A percentile compares a stretch with the other conserved stretches of the same genome.
Conservation (phyloP, 257 asterid species). For the Osmanthus fragrans region DNA sequence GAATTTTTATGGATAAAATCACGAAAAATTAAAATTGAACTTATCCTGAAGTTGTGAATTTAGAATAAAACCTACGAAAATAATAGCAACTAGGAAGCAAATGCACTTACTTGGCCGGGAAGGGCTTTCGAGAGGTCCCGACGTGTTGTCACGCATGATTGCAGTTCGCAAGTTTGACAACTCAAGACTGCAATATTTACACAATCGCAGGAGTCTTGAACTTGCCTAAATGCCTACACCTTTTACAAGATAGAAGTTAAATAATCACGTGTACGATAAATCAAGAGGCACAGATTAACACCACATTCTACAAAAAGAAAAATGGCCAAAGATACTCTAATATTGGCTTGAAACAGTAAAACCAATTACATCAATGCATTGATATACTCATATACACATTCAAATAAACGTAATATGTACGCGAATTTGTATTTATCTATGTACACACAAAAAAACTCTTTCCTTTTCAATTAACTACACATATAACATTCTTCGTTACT, state of each 20-base stretch:
- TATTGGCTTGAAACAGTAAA: not conserved
- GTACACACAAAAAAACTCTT: not conserved
- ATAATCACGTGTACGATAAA: not conserved
- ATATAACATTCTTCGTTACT: not conserved
- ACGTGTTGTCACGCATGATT: slow-evolving; percentile 61
- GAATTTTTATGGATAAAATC: not conserved
- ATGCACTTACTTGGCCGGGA: slow-evolving; percentile 51
- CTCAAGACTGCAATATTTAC: slow-evolving; percentile 9
- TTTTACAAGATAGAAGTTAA: slow-evolving; percentile 13
- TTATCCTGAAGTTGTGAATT: not conserved
- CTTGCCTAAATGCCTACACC: slow-evolving; percentile 41
- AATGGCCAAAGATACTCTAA: too few relatives aligned
- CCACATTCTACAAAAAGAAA: not conserved
- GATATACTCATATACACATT: not conserved
- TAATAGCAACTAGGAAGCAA: not conserved
- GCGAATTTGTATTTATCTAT: not conserved
- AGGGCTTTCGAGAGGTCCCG: slow-evolving; percentile 61
- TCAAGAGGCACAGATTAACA: not conserved
- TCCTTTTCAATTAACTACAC: not conserved
- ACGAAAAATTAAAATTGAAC: not conserved
- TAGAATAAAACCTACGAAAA: not conserved
- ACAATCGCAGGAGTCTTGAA: slow-evolving; percentile 26
- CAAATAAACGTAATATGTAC: not conserved
- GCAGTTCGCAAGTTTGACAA: slow-evolving; percentile 36
- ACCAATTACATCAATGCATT: not conserved